These are phyloP conservation scores for Neurospora sp. DNA, from an alignment of 2,329 filamentous ascomycete species.

Conservation along the genomic window DNA sequence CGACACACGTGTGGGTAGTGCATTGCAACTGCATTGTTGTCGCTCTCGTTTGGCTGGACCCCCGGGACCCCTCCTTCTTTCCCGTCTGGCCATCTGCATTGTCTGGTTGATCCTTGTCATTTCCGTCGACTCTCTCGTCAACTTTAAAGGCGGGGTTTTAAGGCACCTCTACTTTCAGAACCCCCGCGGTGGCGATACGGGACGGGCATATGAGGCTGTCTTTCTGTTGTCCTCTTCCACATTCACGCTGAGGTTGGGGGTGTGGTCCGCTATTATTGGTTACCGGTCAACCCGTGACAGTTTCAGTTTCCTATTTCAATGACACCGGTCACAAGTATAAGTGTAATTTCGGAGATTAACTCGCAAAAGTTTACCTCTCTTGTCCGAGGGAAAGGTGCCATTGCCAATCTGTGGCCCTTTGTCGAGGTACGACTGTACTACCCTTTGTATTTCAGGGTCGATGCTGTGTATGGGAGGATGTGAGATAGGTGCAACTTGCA, in stretches of 20 bases:
- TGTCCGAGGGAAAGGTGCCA: neutral
- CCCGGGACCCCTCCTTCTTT: neutral
- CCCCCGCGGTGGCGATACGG: neutral
- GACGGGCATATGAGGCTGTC: neutral
- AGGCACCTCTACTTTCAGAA: neutral
- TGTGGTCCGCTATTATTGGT: neutral
- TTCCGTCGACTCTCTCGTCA: neutral
- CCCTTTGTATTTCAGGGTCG: neutral
- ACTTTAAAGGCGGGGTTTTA: neutral
- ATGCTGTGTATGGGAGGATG: neutral
- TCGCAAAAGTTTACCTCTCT: neutral
- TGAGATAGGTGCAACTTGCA: neutral
- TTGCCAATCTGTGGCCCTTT: neutral
- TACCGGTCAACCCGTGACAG: neutral
- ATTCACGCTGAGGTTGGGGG: neutral
- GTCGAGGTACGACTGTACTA: neutral
- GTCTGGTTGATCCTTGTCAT: neutral
- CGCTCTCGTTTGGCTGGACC: neutral
- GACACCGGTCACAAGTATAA: neutral
- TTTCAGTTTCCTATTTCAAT: neutral
- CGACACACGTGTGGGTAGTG: neutral
- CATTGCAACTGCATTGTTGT: neutral
- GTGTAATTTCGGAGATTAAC: neutral
- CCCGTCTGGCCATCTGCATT: neutral
- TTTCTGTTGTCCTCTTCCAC: neutral